phyloP scores from a whole-genome alignment of 345 rosid species.

The Acer saccharum region DNA sequence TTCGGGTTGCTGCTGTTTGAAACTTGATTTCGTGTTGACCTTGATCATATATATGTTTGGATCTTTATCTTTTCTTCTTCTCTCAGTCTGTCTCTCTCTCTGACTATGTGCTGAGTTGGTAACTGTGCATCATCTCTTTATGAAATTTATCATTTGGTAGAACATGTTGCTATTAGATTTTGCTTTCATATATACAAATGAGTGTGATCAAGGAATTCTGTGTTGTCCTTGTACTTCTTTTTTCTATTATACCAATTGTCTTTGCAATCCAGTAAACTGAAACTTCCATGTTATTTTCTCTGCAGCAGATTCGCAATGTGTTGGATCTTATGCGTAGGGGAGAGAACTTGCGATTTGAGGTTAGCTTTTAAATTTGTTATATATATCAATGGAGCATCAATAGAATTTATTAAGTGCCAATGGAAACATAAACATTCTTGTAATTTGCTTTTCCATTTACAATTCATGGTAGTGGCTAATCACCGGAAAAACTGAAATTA shows the following conservation, averaged over 20 bases:
- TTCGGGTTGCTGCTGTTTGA: not conserved
- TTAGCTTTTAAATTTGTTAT: constrained; percentile 23
- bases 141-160: not conserved
- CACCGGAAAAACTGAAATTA: not conserved
- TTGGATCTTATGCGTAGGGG: constrained; percentile 87
- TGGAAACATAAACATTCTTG: not conserved
- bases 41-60: not conserved
- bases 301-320: constrained; percentile 66
- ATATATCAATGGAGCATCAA: not conserved
- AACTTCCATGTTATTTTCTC: constrained; percentile 29
- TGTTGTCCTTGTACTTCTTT: not conserved
- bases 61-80: not conserved
- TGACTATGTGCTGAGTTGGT: not conserved
- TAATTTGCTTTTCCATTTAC: not conserved
- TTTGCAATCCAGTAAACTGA: not conserved
- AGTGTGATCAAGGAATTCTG: not conserved
- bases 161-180: not conserved
- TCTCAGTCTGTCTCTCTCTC: not conserved
- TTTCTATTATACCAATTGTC: not conserved
- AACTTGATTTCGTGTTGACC: not conserved
- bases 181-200: not conserved
- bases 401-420: not conserved
- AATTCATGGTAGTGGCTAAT: not conserved
- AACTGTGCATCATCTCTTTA: not conserved
- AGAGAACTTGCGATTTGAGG: constrained; percentile 81